Base-by-base conservation (phyloP, 164 flowering plant species). In the Kingdonia uniflora region DNA sequence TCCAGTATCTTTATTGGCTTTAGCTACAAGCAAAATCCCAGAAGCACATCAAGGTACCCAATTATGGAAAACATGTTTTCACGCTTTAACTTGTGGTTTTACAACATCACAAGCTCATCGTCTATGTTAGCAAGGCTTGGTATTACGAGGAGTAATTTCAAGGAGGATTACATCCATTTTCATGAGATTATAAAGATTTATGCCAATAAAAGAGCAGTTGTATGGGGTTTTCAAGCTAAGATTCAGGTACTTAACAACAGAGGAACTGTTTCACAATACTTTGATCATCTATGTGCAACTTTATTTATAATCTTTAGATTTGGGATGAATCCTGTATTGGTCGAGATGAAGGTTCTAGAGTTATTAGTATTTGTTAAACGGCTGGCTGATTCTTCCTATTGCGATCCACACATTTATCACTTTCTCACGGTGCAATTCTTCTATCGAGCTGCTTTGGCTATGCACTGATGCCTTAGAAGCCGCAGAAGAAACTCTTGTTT, bases 281-380 rank as follows among this genome's bases (percentile, higher is more conserved):
- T 76, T 0, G 95, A 85, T 14, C 97, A 91, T 62, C 60, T 85
- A n/a, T 92, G 98, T 96, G 95, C 95, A 11, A 87, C 94, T 5
- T 87, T 85, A 57, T 92, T 92, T 67, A 63, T 87, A 63, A 51
- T 82, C 5, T 79, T 87, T 50, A 81, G 84, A 19, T 84, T 92
- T 23, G 71, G 94, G 33, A 73, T 59, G 7, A 80, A 79, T 48
- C 81, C 81, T 15, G 63, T 66, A 19, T 69, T 61, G 14, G 80
- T 84, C 20, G 82, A 92, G 60, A 72, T 82, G 22, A 81, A 81
- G 69, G 81, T 77, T 61, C n/a, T n/a, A n/a, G n/a, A n/a, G n/a
- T n/a, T n/a, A n/a, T n/a, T n/a, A n/a, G n/a, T n/a, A n/a, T n/a
- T 87, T 20, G 82, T 92, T 14, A 87, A 74, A 51, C 74, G n/a